phyloP scores from a whole-genome alignment of 306 rosid genomes.

The Albizia julibrissin region DNA sequence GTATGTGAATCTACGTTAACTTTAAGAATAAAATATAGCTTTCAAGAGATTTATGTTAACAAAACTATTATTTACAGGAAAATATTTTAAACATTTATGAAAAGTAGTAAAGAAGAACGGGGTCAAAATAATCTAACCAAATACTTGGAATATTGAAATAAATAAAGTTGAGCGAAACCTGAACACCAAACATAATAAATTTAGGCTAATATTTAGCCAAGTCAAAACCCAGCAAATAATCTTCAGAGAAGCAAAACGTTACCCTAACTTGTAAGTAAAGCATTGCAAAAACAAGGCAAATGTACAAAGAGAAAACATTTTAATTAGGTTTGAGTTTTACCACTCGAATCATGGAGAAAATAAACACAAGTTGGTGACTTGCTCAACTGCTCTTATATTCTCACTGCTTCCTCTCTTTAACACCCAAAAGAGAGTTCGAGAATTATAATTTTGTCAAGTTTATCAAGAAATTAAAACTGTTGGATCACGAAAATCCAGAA shows the following conservation, averaged over 20 bases:
- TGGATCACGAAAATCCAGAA: not conserved
- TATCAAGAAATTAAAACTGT: slow-evolving; percentile 24
- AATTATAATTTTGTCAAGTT: slow-evolving; percentile 25
- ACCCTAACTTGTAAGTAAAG: not conserved
- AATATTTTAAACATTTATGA: no score
- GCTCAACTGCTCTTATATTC: slow-evolving; percentile 42
- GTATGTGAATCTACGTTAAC: no score
- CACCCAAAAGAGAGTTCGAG: not conserved
- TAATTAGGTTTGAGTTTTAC: slow-evolving; percentile 63
- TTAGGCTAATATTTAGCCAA: not conserved
- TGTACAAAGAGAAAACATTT: not conserved
- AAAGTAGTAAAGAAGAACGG: not conserved
- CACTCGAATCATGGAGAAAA: not conserved
- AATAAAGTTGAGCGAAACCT: no score
- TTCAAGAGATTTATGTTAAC: no score
- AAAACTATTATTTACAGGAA: no score
- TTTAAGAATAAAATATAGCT: no score
- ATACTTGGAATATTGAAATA: not conserved
- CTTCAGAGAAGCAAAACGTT: not conserved
- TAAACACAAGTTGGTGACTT: slow-evolving; percentile 59
- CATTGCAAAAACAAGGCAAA: not conserved
- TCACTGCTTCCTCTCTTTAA: slow-evolving; percentile 32
- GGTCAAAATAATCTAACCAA: not conserved
- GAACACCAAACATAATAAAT: not conserved
- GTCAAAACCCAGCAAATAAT: not conserved